Evolutionary conservation across 345 rosid genomes (phyloP).

Genomic region (Cardamine occulta): DNA sequence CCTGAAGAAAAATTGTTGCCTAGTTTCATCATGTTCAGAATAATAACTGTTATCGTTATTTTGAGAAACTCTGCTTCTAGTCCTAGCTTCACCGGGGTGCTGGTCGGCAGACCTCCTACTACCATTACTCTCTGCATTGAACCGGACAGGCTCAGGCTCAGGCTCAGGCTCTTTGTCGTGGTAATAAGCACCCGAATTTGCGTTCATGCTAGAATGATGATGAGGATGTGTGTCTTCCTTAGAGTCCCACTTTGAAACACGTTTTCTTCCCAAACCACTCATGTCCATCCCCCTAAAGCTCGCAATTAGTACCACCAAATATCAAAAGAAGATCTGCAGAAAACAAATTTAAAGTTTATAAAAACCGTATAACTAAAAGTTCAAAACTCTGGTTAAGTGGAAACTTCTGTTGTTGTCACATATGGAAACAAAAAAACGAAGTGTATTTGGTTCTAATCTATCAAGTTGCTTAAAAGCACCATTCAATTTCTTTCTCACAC

Average conservation of each 20-base stretch:
- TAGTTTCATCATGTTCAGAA: conserved; percentile 32
- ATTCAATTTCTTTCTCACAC: background rate
- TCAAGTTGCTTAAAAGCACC: conserved; percentile 3
- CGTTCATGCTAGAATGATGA: conserved; percentile 49
- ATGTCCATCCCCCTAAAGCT: conserved; percentile 43
- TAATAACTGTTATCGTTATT: conserved; percentile 48
- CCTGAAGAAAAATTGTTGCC: conserved; percentile 43
- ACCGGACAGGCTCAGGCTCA: conserved; percentile 41
- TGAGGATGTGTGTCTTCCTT: conserved; percentile 57
- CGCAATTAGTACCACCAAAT: background rate
- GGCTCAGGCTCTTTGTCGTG: conserved; percentile 53
- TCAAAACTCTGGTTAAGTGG: background rate
- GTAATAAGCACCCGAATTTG: conserved; percentile 47
- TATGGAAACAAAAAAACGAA: too few species aligned
- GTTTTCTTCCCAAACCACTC: conserved; percentile 66
- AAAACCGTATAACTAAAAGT: background rate
- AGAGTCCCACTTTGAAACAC: conserved; percentile 75
- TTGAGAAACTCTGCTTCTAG: conserved; percentile 55
- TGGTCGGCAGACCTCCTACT: conserved; percentile 54
- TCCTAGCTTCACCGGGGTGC: conserved; percentile 50
- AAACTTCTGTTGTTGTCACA: background rate
- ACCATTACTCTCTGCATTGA: conserved; percentile 49
- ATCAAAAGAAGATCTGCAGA: conserved; percentile 15
- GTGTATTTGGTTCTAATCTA: background rate
- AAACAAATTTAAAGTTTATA: background rate